phyloP scores from a whole-genome alignment of 2,329 filamentous ascomycete species.

The Ascochyta koolunga region DNA sequence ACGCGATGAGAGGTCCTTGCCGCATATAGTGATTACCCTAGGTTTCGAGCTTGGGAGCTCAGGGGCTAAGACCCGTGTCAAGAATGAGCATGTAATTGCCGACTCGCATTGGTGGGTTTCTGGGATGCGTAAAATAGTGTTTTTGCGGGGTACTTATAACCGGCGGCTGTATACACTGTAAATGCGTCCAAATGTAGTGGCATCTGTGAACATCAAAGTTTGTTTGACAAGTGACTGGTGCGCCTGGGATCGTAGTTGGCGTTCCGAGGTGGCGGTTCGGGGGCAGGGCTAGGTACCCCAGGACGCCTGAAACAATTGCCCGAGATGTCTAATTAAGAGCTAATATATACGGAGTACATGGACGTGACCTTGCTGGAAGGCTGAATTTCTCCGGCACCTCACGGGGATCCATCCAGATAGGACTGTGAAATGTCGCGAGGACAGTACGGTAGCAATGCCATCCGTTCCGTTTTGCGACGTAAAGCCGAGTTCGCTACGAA shows the following conservation, averaged over 20 bases:
- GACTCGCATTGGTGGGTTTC: conserved; percentile 24
- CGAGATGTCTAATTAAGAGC: conserved; percentile 29
- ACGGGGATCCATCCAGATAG: neutral
- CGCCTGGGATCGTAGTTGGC: conserved; percentile 4
- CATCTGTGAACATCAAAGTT: conserved; percentile 2
- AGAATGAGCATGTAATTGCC: neutral
- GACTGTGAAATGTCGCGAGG: neutral
- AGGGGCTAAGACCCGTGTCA: neutral
- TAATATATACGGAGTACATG: conserved; percentile 27
- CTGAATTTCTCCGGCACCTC: conserved; percentile 18
- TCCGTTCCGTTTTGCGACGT: neutral
- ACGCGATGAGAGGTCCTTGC: conserved; percentile 13
- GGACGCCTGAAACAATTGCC: conserved; percentile 26
- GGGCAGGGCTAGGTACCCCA: conserved; percentile 14
- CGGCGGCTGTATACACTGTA: conserved; percentile 9
- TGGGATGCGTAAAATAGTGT: neutral
- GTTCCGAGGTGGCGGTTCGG: conserved; percentile 10
- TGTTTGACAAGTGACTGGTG: conserved; percentile 3
- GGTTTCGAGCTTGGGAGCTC: conserved; percentile 1
- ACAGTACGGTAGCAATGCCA: neutral
- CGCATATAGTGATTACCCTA: neutral
- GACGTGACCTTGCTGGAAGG: conserved; percentile 1
- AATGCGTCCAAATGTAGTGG: neutral
- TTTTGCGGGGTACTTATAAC: conserved; percentile 10
- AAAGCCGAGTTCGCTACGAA: neutral